These are phyloP conservation scores for Tremella mesenterica DNA, from an alignment of 768 basidiomycete species.

Conservation along the genomic window DNA sequence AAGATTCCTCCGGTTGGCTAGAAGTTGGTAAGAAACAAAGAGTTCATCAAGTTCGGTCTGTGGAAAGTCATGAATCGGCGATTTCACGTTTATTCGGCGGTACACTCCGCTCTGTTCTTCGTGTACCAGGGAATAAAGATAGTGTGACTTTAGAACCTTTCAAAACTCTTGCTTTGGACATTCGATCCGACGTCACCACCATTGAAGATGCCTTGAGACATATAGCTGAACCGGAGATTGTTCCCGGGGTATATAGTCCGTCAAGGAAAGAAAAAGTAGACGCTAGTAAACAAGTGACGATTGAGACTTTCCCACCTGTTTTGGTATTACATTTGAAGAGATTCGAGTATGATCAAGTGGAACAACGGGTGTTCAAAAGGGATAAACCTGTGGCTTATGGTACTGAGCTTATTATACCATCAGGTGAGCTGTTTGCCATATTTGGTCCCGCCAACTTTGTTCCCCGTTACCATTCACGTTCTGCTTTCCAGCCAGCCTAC, in stretches of 20 bases:
- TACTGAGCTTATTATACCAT: constrained; percentile 65
- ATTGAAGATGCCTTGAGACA: constrained; percentile 74
- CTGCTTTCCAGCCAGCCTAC: not conserved
- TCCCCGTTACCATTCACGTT: not conserved
- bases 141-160: constrained; percentile 85
- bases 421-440: no score
- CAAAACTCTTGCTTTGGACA: constrained; percentile 78
- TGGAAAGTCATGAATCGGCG: constrained; percentile 70
- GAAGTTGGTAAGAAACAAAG: constrained; percentile 88
- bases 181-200: constrained; percentile 66
- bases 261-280: constrained; percentile 57
- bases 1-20: constrained; percentile 67
- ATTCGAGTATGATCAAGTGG: constrained; percentile 72
- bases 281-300: constrained; percentile 61
- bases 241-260: constrained; percentile 60
- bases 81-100: constrained; percentile 90
- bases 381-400: constrained; percentile 71
- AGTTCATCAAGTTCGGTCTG: constrained; percentile 66
- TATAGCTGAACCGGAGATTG: constrained; percentile 68
- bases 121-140: constrained; percentile 69
- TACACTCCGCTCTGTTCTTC: constrained; percentile 74
- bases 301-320: constrained; percentile 74
- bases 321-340: constrained; percentile 83
- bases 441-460: constrained; percentile 3
- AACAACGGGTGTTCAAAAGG: constrained; percentile 72